A percentile compares a stretch with the other conserved stretches of the same genome.
Evolutionary conservation across 441 rosid species (phyloP).

Genomic region (Adansonia madagascariensis): DNA sequence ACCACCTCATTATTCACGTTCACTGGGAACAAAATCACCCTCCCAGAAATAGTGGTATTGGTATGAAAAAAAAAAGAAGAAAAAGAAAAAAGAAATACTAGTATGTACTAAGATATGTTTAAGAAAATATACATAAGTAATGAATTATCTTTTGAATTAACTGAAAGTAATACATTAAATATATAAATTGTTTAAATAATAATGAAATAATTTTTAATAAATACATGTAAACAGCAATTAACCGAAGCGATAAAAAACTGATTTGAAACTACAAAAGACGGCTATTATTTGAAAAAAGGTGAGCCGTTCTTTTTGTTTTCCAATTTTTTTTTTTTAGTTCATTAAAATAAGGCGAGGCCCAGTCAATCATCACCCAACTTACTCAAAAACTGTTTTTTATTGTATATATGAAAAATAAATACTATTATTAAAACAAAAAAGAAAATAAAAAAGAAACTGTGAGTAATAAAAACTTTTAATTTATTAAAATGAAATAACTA

Average conservation of each 20-base stretch:
- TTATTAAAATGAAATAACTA: too few relatives aligned
- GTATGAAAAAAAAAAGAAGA: too few relatives aligned
- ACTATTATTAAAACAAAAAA: neutral
- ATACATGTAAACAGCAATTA: too few relatives aligned
- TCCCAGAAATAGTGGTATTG: neutral
- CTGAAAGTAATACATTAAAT: too few relatives aligned
- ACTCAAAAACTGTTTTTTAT: too few relatives aligned
- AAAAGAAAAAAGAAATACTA: too few relatives aligned
- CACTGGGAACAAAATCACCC: slow-evolving; percentile 27
- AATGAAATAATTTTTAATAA: too few relatives aligned
- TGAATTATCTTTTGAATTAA: too few relatives aligned
- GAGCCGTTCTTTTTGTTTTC: slow-evolving; percentile 53
- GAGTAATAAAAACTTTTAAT: neutral
- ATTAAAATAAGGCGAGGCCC: neutral
- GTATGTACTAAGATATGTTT: too few relatives aligned
- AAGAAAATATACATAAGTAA: too few relatives aligned
- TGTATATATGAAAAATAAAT: too few relatives aligned
- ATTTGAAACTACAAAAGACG: slow-evolving; percentile 39
- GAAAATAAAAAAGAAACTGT: neutral
- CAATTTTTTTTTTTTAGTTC: neutral
- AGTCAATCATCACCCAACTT: neutral
- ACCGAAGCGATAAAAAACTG: slow-evolving; percentile 16
- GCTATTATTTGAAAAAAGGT: slow-evolving; percentile 41
- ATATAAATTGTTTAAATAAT: too few relatives aligned
- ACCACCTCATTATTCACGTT: slow-evolving; percentile 45